Base-by-base conservation (phyloP, 2,329 filamentous ascomycete genomes). In the Penicillium sp. region DNA sequence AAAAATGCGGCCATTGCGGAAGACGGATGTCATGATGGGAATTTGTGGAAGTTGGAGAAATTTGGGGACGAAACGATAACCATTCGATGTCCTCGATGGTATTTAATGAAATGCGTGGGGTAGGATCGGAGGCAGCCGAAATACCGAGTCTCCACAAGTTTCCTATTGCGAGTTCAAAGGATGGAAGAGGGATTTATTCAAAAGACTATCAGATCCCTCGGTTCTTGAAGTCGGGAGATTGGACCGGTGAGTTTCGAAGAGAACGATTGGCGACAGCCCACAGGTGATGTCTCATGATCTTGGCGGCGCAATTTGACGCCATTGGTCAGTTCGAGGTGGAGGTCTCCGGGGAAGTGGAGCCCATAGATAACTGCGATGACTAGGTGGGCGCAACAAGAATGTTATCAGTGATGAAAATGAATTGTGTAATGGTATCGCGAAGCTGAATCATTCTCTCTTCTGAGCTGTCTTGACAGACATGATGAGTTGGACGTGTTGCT, bases 1-100 rank as follows among this genome's bases (percentile, higher is more conserved):
- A 54, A 75, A 74, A 47, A 77, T 63, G 21, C 69, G 71, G 16
- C 69, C 74, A 56, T 75, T 74, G 21, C 61, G 66, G 53, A 75
- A 70, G 31, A 74, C 50, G 4, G 58, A 65, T 16, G 62, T 62
- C 67, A 69, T 71, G 9, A 8, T 62, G 5, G 29, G 16, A 14
- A 27, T 3, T 48, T 33, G 1, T 46, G 5, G 4, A 25, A n/a
- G 9, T 16, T 11, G 23, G 29, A 39, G 9, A n/a, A 45, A 19
- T 16, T 49, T 39, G 43, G 13, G 27, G 39, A 16, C 29, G 19
- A 21, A 11, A 10, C 21, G 39, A 42, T 19, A 23, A 23, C 4
- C 19, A 21, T 42, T 23, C 19, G 39, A 3, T 14, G 19, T 3
- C 19, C 7, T 23, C 4, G 31, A 33, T 44, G 26, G n/a, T 57